Conservation (phyloP, 495 filamentous ascomycete species). For the Penicillium subrubescens region DNA sequence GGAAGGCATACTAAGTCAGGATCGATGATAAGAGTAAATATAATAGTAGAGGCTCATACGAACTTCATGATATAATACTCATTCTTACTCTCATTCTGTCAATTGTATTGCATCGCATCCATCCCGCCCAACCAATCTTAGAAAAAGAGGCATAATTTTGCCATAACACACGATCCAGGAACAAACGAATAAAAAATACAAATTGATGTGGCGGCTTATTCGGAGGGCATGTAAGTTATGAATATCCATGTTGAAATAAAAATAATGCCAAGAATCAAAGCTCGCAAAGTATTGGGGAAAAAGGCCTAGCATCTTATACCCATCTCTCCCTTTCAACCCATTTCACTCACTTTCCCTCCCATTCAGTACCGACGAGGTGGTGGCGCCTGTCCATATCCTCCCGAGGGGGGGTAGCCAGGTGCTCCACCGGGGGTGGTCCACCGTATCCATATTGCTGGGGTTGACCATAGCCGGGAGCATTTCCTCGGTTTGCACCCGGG, state of each 20-base stretch:
- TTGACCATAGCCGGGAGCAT: slow-evolving; percentile 29
- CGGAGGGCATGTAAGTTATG: neutral
- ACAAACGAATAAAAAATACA: neutral
- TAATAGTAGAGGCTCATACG: too few relatives aligned
- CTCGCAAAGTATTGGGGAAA: neutral
- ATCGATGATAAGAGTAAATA: too few relatives aligned
- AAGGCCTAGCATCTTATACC: slow-evolving; percentile 13
- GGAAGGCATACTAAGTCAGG: too few relatives aligned
- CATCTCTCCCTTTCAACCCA: neutral
- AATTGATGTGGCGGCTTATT: neutral
- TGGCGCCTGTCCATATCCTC: slow-evolving; percentile 30
- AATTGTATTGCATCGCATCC: neutral
- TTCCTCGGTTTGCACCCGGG: slow-evolving; percentile 6
- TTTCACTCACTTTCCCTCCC: neutral
- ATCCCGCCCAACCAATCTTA: neutral
- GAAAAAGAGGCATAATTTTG: neutral
- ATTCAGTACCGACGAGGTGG: slow-evolving; percentile 36
- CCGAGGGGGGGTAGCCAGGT: slow-evolving; percentile 26
- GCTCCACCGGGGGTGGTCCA: slow-evolving; percentile 22
- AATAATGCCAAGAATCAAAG: neutral
- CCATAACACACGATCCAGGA: neutral
- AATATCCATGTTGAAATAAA: neutral
- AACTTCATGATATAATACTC: too few relatives aligned
- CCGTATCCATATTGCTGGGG: slow-evolving; percentile 27
- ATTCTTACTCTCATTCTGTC: neutral